phyloP scores from a whole-genome alignment of 352 stramenopile species.

The Phytophthora chlamydospora region DNA sequence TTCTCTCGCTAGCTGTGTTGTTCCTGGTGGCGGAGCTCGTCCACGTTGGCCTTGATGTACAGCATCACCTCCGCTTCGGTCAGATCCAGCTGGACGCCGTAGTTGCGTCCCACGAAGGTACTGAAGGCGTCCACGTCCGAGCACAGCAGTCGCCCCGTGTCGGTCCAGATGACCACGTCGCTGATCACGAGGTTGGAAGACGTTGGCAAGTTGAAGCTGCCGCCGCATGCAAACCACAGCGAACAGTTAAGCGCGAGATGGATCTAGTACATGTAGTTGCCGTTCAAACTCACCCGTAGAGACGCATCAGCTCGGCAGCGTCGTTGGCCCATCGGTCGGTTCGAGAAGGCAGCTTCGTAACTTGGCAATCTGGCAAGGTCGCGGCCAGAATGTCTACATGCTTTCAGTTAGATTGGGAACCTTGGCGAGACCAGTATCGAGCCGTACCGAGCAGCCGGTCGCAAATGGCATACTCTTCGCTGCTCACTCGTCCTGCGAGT shows the following conservation, averaged over 20 bases:
- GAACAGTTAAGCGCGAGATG: too few relatives aligned
- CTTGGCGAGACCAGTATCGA: neutral
- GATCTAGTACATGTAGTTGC: too few relatives aligned
- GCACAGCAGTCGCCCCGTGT: slow-evolving; percentile 65
- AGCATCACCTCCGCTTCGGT: slow-evolving; percentile 64
- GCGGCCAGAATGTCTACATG: slow-evolving; percentile 58
- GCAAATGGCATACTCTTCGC: slow-evolving; percentile 77
- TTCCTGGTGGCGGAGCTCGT: slow-evolving; percentile 56
- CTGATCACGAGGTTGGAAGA: slow-evolving; percentile 56
- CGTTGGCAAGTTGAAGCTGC: slow-evolving; percentile 41
- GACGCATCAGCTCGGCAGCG: slow-evolving; percentile 48
- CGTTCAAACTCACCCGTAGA: slow-evolving; percentile 46
- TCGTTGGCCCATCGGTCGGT: slow-evolving; percentile 53
- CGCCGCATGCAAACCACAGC: too few relatives aligned
- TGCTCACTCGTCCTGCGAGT: slow-evolving; percentile 68
- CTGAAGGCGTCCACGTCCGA: slow-evolving; percentile 72
- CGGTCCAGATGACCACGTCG: slow-evolving; percentile 72
- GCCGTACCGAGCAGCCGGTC: slow-evolving; percentile 67
- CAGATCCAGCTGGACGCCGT: slow-evolving; percentile 72
- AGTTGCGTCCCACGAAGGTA: slow-evolving; percentile 61
- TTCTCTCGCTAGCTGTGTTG: slow-evolving; percentile 1
- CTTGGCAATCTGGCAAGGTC: slow-evolving; percentile 58
- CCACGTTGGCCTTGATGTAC: slow-evolving; percentile 74
- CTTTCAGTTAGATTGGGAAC: neutral
- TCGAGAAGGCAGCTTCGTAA: slow-evolving; percentile 56